Percentiles rank a stretch among this genome's conserved stretches.
Evolutionary conservation across 495 filamentous ascomycete genomes (phyloP).

Genomic region (Hyaloscypha finlandica): DNA sequence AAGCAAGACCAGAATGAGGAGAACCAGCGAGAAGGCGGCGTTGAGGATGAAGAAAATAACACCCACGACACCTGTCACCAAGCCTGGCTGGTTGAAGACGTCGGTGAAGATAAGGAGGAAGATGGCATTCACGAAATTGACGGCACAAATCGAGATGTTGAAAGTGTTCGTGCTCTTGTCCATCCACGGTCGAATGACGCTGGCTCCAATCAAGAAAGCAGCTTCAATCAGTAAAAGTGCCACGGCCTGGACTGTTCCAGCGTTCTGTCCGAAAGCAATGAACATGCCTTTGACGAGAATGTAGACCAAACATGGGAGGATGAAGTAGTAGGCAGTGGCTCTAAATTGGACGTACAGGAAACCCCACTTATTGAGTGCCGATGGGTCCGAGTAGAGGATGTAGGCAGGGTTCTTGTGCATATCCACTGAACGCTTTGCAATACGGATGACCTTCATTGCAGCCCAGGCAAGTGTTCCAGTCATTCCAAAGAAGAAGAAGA

Average conservation of each 20-base stretch:
- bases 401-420: constrained; percentile 98
- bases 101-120: constrained; percentile 84
- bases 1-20: constrained; percentile 85
- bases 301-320: constrained; percentile 80
- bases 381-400: constrained; percentile 93
- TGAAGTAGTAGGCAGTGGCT: constrained; percentile 95
- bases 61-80: constrained; percentile 92
- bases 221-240: constrained; percentile 86
- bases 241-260: constrained; percentile 78
- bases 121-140: constrained; percentile 91
- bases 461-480: constrained; percentile 81
- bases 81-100: constrained; percentile 78
- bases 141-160: constrained; percentile 87
- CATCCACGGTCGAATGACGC: constrained; percentile 92
- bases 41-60: constrained; percentile 93
- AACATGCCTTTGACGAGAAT: constrained; percentile 88
- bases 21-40: constrained; percentile 80
- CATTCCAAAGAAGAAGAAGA: constrained; percentile 88
- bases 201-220: constrained; percentile 72
- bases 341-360: constrained; percentile 98
- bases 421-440: constrained; percentile 82
- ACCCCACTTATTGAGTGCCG: constrained; percentile 95
- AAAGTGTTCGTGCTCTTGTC: constrained; percentile 98
- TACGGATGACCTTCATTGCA: constrained; percentile 81
- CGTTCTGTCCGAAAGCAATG: constrained; percentile 77